Evolutionary conservation across 495 filamentous ascomycete genomes (phyloP).

Genomic region (Aspergillus saccharolyticus): DNA sequence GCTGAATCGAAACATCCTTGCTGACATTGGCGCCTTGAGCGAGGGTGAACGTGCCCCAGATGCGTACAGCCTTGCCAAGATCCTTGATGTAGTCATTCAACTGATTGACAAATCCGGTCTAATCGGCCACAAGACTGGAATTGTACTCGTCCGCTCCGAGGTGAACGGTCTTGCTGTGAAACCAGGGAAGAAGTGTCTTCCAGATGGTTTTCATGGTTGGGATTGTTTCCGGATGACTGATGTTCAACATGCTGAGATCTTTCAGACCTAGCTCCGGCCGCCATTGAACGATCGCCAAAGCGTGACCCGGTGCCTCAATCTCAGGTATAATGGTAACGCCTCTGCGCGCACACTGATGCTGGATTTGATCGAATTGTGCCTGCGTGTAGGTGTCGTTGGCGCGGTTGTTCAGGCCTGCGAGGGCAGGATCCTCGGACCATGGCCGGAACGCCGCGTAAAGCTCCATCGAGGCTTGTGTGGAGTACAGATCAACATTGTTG

Average conservation of each 20-base stretch:
- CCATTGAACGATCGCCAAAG: conserved; percentile 48
- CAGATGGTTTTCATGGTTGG: conserved; percentile 49
- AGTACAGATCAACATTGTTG: conserved; percentile 34
- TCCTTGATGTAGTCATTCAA: conserved; percentile 40
- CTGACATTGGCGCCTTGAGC: conserved; percentile 37
- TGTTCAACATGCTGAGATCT: conserved; percentile 45
- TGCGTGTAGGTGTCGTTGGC: conserved; percentile 47
- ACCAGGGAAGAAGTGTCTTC: conserved; percentile 47
- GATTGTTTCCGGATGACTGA: conserved; percentile 47
- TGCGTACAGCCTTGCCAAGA: conserved; percentile 40
- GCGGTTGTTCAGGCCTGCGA: conserved; percentile 40
- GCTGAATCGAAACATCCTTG: conserved; percentile 40
- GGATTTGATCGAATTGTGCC: conserved; percentile 39
- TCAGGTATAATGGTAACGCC: conserved; percentile 50
- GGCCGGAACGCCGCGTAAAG: conserved; percentile 46
- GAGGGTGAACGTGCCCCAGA: conserved; percentile 51
- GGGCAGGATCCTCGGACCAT: conserved; percentile 24
- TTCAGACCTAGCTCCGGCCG: conserved; percentile 45
- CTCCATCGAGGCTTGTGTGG: conserved; percentile 33
- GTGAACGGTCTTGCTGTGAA: conserved; percentile 48
- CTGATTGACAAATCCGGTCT: conserved; percentile 46
- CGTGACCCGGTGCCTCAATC: conserved; percentile 50
- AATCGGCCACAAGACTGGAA: conserved; percentile 31
- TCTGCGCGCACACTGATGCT: conserved; percentile 39
- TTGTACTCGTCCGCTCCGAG: conserved; percentile 52